Evolutionary conservation across 257 asterid species (phyloP).

Genomic region (Scutellaria baicalensis): DNA sequence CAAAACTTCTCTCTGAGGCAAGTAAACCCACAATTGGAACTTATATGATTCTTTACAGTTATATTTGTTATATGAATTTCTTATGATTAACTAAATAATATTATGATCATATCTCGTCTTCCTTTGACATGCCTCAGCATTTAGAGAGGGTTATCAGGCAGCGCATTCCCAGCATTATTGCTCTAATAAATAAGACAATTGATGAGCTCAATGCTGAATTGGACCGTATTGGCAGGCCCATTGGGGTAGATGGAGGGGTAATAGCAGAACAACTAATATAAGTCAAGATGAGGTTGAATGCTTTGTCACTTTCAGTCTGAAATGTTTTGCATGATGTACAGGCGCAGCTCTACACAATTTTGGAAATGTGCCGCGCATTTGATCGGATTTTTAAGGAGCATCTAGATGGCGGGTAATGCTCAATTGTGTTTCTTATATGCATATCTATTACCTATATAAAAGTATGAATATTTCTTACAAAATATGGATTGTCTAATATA

Average conservation of each 20-base stretch:
- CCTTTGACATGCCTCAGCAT: conserved; percentile 48
- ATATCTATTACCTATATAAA: no score
- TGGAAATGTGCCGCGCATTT: conserved; percentile 97
- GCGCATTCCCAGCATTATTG: conserved; percentile 89
- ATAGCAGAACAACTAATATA: conserved; percentile 18
- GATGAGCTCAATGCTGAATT: conserved; percentile 95
- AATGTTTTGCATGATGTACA: conserved; percentile 26
- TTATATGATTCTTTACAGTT: not conserved
- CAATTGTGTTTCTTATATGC: conserved; percentile 6
- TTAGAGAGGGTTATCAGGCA: conserved; percentile 91
- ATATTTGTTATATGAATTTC: conserved; percentile 1
- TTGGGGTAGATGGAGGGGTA: conserved; percentile 97
- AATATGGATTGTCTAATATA: no score
- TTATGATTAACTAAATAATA: not conserved
- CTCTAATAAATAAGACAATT: conserved; percentile 79
- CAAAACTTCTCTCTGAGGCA: conserved; percentile 82
- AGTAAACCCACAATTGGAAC: conserved; percentile 8
- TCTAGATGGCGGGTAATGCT: conserved; percentile 89
- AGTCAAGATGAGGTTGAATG: not conserved
- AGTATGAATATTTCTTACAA: no score
- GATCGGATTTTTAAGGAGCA: conserved; percentile 85
- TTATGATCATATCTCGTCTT: conserved; percentile 7
- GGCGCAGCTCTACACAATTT: conserved; percentile 90
- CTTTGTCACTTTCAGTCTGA: conserved; percentile 5
- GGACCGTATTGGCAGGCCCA: conserved; percentile 92